These are phyloP conservation scores for Collariella sp. DNA, from an alignment of 495 filamentous ascomycete genomes.

Conservation along the genomic window DNA sequence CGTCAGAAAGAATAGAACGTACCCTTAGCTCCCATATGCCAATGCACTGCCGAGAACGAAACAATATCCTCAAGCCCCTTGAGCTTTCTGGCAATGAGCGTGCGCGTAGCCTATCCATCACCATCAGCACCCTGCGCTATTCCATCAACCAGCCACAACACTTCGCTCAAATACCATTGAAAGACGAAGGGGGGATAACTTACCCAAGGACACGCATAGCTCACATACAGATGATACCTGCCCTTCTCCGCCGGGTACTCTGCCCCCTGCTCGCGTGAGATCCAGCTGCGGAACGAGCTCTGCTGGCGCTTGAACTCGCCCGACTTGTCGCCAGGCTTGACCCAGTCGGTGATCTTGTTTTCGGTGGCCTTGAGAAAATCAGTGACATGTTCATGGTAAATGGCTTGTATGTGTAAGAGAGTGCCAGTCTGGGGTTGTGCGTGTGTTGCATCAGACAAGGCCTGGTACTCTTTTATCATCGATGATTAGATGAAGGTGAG, in stretches of 20 bases:
- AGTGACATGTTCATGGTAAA: neutral
- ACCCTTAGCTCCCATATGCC: conserved; percentile 50
- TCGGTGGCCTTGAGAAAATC: neutral
- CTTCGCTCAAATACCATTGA: too few relatives aligned
- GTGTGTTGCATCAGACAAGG: too few relatives aligned
- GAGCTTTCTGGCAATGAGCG: conserved; percentile 64
- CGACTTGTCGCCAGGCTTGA: conserved; percentile 57
- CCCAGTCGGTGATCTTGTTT: conserved; percentile 73
- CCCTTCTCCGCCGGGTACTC: conserved; percentile 64
- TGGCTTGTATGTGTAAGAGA: neutral
- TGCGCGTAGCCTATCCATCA: conserved; percentile 63
- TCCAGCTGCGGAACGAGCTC: conserved; percentile 62
- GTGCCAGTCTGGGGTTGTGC: too few relatives aligned
- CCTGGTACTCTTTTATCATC: neutral
- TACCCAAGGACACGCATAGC: conserved; percentile 69
- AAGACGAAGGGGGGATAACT: conserved; percentile 5
- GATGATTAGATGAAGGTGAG: neutral
- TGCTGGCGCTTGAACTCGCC: conserved; percentile 84
- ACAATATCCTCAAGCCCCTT: conserved; percentile 72
- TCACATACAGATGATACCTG: conserved; percentile 73
- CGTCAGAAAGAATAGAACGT: neutral
- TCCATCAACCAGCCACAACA: too few relatives aligned
- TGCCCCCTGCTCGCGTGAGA: conserved; percentile 50
- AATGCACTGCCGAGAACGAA: conserved; percentile 59
- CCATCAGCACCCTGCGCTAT: neutral